Percentiles rank a stretch among this genome's conserved stretches.
Evolutionary conservation across 306 rosid genomes (phyloP).

Genomic region (Cicer cuneatum): DNA sequence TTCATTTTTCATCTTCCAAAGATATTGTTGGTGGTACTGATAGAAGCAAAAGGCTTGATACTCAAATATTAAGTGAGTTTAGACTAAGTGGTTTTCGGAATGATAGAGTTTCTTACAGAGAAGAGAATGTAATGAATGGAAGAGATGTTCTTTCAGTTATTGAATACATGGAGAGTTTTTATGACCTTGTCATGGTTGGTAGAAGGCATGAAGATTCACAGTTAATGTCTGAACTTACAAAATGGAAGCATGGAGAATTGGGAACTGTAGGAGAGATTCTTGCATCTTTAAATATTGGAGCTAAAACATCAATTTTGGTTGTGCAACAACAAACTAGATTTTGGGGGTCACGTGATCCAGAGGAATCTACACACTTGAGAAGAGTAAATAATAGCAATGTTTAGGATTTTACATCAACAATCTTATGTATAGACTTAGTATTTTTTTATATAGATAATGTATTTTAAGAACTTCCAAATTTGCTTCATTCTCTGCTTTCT

Average conservation of each 20-base stretch:
- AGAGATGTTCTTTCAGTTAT: slow-evolving; percentile 48
- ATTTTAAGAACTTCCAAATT: slow-evolving; percentile 7
- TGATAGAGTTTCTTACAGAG: slow-evolving; percentile 56
- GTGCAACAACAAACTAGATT: slow-evolving; percentile 69
- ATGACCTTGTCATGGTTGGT: slow-evolving; percentile 71
- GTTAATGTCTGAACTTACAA: slow-evolving; percentile 53
- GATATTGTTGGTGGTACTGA: slow-evolving; percentile 59
- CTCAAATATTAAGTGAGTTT: slow-evolving; percentile 57
- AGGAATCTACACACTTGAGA: slow-evolving; percentile 55
- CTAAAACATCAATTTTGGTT: slow-evolving; percentile 60
- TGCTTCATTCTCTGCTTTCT: too few species aligned
- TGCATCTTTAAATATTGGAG: slow-evolving; percentile 49
- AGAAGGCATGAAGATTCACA: slow-evolving; percentile 61
- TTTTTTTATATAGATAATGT: slow-evolving; percentile 34
- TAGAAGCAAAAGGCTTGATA: slow-evolving; percentile 63
- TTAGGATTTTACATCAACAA: slow-evolving; percentile 30
- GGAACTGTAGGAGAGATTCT: slow-evolving; percentile 69
- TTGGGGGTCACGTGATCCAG: slow-evolving; percentile 73
- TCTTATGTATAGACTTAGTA: slow-evolving; percentile 33
- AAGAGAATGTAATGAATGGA: slow-evolving; percentile 41
- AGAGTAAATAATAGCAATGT: slow-evolving; percentile 44
- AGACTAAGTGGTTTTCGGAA: slow-evolving; percentile 60
- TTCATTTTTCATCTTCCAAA: slow-evolving; percentile 50
- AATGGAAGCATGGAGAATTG: slow-evolving; percentile 59
- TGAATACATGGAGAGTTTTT: slow-evolving; percentile 47